A percentile compares a stretch with the other conserved stretches of the same genome.
Evolutionary conservation across 1,284 basidiomycete species (phyloP).

Genomic region (Tausonia pullulans): DNA sequence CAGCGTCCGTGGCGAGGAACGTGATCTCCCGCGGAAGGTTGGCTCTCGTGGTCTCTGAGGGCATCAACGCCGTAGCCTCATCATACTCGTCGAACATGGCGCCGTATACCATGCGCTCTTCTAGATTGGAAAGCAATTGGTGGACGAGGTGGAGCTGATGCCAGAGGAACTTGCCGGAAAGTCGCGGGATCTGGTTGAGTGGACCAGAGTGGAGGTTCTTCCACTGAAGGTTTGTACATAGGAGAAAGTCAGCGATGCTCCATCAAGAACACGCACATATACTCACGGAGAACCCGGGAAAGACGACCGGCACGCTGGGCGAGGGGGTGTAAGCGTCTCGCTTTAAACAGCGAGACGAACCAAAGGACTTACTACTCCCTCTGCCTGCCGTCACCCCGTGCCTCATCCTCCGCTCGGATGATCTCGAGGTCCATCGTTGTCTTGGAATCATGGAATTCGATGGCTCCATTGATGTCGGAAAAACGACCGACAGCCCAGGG

Average conservation of each 20-base stretch:
- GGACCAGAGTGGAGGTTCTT: conserved; percentile 19
- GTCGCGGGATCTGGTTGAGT: conserved; percentile 19
- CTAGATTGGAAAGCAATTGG: background rate
- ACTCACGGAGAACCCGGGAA: conserved; percentile 17
- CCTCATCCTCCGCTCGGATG: conserved; percentile 10
- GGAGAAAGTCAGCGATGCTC: background rate
- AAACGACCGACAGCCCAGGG: conserved; percentile 22
- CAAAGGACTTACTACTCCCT: conserved; percentile 1
- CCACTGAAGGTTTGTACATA: conserved; percentile 18
- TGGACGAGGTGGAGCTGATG: conserved; percentile 19
- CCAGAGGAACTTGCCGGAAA: conserved; percentile 18
- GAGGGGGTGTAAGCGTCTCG: background rate
- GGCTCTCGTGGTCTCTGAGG: conserved; percentile 2
- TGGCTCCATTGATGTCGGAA: conserved; percentile 13
- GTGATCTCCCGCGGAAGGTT: conserved; percentile 16
- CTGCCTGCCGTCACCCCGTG: background rate
- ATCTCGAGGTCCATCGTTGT: conserved; percentile 17
- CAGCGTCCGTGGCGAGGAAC: conserved; percentile 20
- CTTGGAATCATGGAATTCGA: conserved; percentile 12
- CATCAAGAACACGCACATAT: background rate
- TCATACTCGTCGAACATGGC: conserved; percentile 20
- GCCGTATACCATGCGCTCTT: conserved; percentile 18
- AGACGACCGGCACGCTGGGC: conserved; percentile 19
- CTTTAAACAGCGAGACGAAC: background rate
- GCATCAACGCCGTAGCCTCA: conserved; percentile 22